Evolutionary conservation across 2,329 filamentous ascomycete genomes (phyloP), one percentile per base, ranked within the genome.

Genomic region (Aspergillus sp.): DNA sequence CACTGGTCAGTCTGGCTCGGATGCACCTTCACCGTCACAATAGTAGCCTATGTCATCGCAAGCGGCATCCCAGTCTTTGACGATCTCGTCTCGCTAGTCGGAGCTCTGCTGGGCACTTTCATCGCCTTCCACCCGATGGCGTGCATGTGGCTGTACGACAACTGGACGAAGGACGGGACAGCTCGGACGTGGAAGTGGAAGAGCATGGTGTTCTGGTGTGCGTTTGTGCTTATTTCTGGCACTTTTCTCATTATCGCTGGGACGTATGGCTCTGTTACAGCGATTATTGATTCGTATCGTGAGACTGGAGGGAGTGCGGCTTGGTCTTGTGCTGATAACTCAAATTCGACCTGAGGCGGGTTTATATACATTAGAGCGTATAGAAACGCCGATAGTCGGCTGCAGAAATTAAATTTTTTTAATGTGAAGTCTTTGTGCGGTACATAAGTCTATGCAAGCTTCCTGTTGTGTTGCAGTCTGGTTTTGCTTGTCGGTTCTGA

Each of bases 301-400:
- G 61, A 59, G 5, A 65, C 64, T 4, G 73, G 73, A 1, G 75
- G 75, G 0, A 73, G 75, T 2, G 64, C 66, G 1, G 74, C 74
- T 0, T 80, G 75, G 71, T 76, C 76, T 2, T 81, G 77, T 48
- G 74, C 72, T 0, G 77, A 81, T 50, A 80, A 80, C 66, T 77
- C 77, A 4, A 62, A 63, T 17, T 43, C 40, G n/a, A 11, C 19
- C n/a, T 43, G 21, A 17, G 35, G 14, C 1, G 27, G 27, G 9
- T 4, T 31, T 31, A 11, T 31, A 8, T 27, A 27, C 1, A 8
- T 8, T 31, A 31, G 9, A 31, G 27, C 11, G 9, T 1, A 31
- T 31, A 31, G 27, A 8, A 31, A 3, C 1, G 3, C 1, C 11
- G 27, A 4, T 11, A 31, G 3, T 31, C 9, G 3, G 1, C 3